Evolutionary conservation across 192 early-diverging fungal genomes (phyloP).

Genomic region (Backusella morwellensis): DNA sequence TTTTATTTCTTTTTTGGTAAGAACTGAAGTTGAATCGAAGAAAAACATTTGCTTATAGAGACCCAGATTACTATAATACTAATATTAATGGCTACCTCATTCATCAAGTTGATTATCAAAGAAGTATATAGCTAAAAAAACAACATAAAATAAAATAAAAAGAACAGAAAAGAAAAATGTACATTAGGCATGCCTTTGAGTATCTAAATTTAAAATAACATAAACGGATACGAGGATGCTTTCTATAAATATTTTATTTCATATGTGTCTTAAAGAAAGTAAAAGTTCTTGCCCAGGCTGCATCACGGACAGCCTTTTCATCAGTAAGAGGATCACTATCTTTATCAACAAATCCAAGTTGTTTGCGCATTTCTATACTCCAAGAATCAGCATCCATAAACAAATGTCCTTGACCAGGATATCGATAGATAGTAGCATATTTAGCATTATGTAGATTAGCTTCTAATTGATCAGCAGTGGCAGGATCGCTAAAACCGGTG

Average conservation of each 20-base stretch:
- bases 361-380: constrained; percentile 24
- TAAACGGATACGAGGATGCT: not conserved
- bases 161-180: not conserved
- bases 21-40: no score
- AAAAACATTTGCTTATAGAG: no score
- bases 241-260: not conserved
- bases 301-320: constrained; percentile 8
- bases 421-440: constrained; percentile 24
- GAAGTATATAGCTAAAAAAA: no score
- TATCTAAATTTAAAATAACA: not conserved
- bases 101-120: no score
- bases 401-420: constrained; percentile 26
- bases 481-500: constrained; percentile 26
- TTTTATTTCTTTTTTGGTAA: no score
- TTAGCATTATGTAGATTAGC: constrained; percentile 3
- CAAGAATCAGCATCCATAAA: constrained; percentile 31
- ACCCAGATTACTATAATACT: no score
- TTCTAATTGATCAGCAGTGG: constrained; percentile 14
- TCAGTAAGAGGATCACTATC: constrained; percentile 1
- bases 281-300: constrained; percentile 26
- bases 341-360: constrained; percentile 21
- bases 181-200: not conserved
- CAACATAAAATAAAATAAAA: no score
- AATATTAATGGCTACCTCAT: no score
- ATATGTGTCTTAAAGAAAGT: constrained; percentile 14